Base-by-base conservation (phyloP, 2,329 filamentous ascomycete genomes). In the Chaetomium globosum region DNA sequence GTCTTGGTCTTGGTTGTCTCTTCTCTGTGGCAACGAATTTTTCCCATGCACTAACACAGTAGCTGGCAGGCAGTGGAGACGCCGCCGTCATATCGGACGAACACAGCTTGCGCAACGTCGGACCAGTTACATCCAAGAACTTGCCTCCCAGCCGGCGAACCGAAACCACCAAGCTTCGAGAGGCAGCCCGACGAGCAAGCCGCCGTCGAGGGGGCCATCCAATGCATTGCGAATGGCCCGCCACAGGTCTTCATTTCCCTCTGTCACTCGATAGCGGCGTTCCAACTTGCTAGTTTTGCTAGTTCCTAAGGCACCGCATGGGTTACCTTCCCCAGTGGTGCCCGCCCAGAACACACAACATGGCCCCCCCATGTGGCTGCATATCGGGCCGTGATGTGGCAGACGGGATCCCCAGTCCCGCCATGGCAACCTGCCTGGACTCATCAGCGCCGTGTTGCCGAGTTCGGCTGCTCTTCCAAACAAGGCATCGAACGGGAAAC, bases 311-410 rank as follows among this genome's bases (percentile, higher is more conserved):
- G 19, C 53, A 61, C 56, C 28, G 65, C 56, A 65, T 67, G 55
- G 56, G 21, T 59, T 19, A 16, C 28, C 36, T 56, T 52, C 10
- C 39, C 12, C 26, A 39, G 49, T 36, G 13, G 39, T 43, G 28
- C 33, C 49, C 23, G 12, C 46, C 28, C 49, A 52, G 49, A 1
- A 23, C 53, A 26, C 53, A 56, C 61, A 39, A 10, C 56, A 28
- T 54, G 48, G 28, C 31, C 7, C 13, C 1, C 33, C 33, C 52
- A 57, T 53, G 57, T 58, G 59, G 64, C 54, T 61, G 64, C 64
- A 65, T 57, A 52, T 59, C 61, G 59, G 61, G 58, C 61, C 64
- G 59, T 62, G 59, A 65, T 58, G 61, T 66, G 64, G 61, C 64
- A 66, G 59, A 61, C 61, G 51, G 57, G 49, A 62, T 33, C 60